Percentiles rank a stretch among this genome's conserved stretches.
phyloP scores from a whole-genome alignment of 2,329 filamentous ascomycete genomes.

The Arthrobotrys sphaeroides region DNA sequence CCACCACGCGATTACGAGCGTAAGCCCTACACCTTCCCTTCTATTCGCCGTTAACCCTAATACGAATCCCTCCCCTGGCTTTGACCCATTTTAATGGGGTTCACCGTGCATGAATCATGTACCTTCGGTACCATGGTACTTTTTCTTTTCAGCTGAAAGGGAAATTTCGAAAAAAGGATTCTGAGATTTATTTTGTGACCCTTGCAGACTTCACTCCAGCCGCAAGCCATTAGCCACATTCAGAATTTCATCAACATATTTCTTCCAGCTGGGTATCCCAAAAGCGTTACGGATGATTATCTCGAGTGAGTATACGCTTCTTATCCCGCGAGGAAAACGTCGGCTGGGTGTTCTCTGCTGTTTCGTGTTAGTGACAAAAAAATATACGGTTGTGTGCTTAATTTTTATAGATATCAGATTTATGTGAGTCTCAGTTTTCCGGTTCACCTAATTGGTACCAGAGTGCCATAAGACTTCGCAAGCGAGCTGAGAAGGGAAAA shows the following conservation, averaged over 20 bases:
- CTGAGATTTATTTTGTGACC: constrained; percentile 8
- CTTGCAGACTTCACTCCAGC: constrained; percentile 47
- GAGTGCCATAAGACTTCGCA: constrained; percentile 8
- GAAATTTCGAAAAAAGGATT: not conserved
- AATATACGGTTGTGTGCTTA: constrained; percentile 7
- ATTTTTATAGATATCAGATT: constrained; percentile 71
- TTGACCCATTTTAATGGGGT: not conserved
- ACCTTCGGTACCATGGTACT: not conserved
- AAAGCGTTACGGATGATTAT: constrained; percentile 87
- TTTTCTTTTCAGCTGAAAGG: constrained; percentile 36
- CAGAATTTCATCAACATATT: constrained; percentile 73
- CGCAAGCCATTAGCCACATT: constrained; percentile 43
- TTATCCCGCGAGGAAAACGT: not conserved
- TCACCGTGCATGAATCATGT: not conserved
- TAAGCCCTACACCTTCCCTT: constrained; percentile 15
- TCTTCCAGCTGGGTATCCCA: constrained; percentile 85
- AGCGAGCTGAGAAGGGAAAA: constrained; percentile 29
- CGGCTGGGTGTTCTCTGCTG: not conserved
- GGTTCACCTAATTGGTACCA: constrained; percentile 23
- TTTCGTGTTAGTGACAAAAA: constrained; percentile 18
- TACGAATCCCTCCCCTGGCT: not conserved
- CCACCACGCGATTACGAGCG: constrained; percentile 28
- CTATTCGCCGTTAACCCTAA: not conserved
- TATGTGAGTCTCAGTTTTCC: constrained; percentile 66
- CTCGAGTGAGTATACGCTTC: constrained; percentile 70